Conservation (phyloP, 495 filamentous ascomycete genomes). For the Neurospora tetrasperma region DNA sequence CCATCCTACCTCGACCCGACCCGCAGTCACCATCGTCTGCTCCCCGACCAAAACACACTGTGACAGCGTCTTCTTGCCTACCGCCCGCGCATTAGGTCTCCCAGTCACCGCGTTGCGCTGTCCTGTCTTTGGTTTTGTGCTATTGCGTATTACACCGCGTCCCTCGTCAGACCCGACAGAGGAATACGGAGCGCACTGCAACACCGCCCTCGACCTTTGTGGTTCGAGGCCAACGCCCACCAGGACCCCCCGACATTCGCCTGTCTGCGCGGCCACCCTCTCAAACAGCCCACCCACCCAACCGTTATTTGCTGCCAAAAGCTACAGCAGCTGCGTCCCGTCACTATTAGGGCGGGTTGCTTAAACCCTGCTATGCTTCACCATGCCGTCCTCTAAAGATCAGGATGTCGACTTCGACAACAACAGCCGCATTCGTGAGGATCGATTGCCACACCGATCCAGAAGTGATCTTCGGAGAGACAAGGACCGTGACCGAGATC, state of each 20-base stretch:
- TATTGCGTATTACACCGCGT: constrained; percentile 6
- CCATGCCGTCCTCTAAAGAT: constrained; percentile 38
- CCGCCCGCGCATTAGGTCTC: neutral
- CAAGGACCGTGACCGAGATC: constrained; percentile 21
- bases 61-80: neutral
- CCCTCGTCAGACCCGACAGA: neutral
- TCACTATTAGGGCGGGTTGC: constrained; percentile 13
- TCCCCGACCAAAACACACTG: neutral
- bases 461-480: constrained; percentile 18
- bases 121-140: neutral
- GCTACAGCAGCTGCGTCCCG: constrained; percentile 13
- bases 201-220: neutral
- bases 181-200: constrained; percentile 1
- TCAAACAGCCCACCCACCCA: neutral
- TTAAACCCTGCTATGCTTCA: constrained; percentile 28
- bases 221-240: neutral
- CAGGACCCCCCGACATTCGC: neutral
- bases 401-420: constrained; percentile 26
- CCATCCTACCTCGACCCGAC: neutral
- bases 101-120: neutral
- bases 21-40: neutral
- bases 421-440: constrained; percentile 32
- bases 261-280: neutral
- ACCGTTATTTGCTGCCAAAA: neutral
- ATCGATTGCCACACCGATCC: constrained; percentile 22